Conservation (phyloP, 2,329 filamentous ascomycete genomes). For the Fusarium odoratissimum region DNA sequence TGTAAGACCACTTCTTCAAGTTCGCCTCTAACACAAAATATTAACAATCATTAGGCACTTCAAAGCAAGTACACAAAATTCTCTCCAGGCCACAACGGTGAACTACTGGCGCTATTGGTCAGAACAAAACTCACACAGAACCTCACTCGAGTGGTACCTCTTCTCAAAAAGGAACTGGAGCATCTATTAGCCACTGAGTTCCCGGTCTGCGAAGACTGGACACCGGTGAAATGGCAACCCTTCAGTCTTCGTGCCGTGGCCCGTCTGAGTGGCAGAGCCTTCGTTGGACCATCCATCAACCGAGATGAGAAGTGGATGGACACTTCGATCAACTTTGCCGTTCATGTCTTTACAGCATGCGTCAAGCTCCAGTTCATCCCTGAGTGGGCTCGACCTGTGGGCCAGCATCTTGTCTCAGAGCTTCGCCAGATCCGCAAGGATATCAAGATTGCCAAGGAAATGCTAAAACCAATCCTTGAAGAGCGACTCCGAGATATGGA, state of each 20-base stretch:
- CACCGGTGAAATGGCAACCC: slow-evolving; percentile 62
- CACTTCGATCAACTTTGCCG: slow-evolving; percentile 62
- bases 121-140: slow-evolving; percentile 62
- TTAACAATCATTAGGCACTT: slow-evolving; percentile 54
- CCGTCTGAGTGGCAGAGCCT: slow-evolving; percentile 64
- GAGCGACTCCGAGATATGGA: slow-evolving; percentile 58
- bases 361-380: slow-evolving; percentile 65
- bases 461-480: slow-evolving; percentile 60
- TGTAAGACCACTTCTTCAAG: slow-evolving; percentile 45
- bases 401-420: slow-evolving; percentile 60
- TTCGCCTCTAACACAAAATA: neutral
- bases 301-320: slow-evolving; percentile 66
- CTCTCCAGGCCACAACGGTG: slow-evolving; percentile 58
- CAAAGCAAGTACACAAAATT: slow-evolving; percentile 64
- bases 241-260: slow-evolving; percentile 64
- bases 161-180: slow-evolving; percentile 60
- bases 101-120: slow-evolving; percentile 58
- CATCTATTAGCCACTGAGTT: slow-evolving; percentile 60
- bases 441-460: slow-evolving; percentile 55
- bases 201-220: slow-evolving; percentile 65
- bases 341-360: slow-evolving; percentile 60
- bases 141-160: slow-evolving; percentile 58
- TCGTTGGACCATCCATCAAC: slow-evolving; percentile 63
- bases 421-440: slow-evolving; percentile 58
- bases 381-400: slow-evolving; percentile 60